These are phyloP conservation scores for Scenedesmus sp. DNA, from an alignment of 163 green algal genomes.

Conservation along the genomic window DNA sequence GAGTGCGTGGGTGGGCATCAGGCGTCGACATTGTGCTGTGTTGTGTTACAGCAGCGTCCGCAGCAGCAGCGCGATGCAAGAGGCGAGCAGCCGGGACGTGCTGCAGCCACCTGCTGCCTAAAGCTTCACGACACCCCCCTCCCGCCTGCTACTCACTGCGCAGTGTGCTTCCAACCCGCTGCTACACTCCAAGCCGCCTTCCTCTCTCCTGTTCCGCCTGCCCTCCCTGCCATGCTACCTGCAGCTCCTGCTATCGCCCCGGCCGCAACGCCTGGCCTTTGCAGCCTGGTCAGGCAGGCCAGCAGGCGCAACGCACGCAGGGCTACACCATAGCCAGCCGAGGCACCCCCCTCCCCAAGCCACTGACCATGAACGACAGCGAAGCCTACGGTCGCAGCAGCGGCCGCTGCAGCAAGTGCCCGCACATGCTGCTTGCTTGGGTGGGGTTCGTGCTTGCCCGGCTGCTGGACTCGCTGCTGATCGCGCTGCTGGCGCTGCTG, in stretches of 20 bases:
- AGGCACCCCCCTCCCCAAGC: neutral
- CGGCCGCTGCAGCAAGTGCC: neutral
- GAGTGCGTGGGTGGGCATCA: too few species aligned
- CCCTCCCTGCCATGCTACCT: neutral
- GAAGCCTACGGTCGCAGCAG: neutral
- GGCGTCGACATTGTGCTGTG: too few species aligned
- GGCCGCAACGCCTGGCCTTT: neutral
- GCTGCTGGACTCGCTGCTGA: neutral
- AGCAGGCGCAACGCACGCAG: neutral
- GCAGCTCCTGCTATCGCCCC: neutral
- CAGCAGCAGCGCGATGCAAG: too few species aligned
- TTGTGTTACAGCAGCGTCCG: too few species aligned
- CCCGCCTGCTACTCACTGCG: too few species aligned
- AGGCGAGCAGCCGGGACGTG: too few species aligned
- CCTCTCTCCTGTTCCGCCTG: neutral
- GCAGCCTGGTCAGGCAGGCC: neutral
- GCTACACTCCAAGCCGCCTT: neutral
- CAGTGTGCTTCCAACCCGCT: too few species aligned
- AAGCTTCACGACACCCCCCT: too few species aligned
- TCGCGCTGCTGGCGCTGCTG: slow-evolving; percentile 1
- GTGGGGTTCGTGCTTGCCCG: neutral
- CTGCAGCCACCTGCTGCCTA: too few species aligned
- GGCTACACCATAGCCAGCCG: neutral
- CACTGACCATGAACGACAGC: neutral
- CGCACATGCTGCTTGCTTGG: neutral